phyloP scores from a whole-genome alignment of 306 rosid genomes.

The Rubus parviflorus region DNA sequence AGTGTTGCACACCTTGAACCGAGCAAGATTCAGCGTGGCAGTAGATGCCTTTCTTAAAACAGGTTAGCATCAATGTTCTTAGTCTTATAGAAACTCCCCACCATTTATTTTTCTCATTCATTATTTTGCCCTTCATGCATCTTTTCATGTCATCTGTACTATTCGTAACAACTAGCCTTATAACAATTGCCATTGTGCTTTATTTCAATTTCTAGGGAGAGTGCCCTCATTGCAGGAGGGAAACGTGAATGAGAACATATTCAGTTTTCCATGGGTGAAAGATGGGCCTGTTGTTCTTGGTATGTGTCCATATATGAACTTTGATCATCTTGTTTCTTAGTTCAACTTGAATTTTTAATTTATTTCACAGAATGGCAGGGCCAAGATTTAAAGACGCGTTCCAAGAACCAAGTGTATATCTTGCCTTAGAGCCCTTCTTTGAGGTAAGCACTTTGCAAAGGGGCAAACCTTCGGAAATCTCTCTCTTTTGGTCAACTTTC shows the following conservation, averaged over 20 bases:
- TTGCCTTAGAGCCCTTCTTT: slow-evolving; percentile 81
- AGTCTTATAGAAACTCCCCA: slow-evolving; percentile 20
- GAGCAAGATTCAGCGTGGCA: slow-evolving; percentile 85
- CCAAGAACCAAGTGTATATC: slow-evolving; percentile 84
- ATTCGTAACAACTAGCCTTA: not conserved
- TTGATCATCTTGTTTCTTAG: slow-evolving; percentile 14
- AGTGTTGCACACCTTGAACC: slow-evolving; percentile 91
- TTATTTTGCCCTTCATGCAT: not conserved
- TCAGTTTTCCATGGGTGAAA: slow-evolving; percentile 86
- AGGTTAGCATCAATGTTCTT: slow-evolving; percentile 44
- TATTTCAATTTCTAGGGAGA: slow-evolving; percentile 51
- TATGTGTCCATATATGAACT: slow-evolving; percentile 31
- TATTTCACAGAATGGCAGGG: slow-evolving; percentile 44
- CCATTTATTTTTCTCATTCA: not conserved
- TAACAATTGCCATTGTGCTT: slow-evolving; percentile 14
- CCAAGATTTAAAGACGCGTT: slow-evolving; percentile 93
- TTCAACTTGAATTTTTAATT: not conserved
- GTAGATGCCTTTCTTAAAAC: slow-evolving; percentile 83
- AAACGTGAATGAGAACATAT: slow-evolving; percentile 69
- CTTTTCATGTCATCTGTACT: not conserved
- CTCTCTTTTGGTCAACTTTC: not conserved
- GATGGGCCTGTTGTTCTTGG: slow-evolving; percentile 91
- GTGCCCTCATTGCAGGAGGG: slow-evolving; percentile 89
- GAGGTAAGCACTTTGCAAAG: slow-evolving; percentile 45
- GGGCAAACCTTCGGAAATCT: slow-evolving; percentile 7